Base-by-base conservation (phyloP, 2,329 filamentous ascomycete species). In the Exophiala dermatitidis region DNA sequence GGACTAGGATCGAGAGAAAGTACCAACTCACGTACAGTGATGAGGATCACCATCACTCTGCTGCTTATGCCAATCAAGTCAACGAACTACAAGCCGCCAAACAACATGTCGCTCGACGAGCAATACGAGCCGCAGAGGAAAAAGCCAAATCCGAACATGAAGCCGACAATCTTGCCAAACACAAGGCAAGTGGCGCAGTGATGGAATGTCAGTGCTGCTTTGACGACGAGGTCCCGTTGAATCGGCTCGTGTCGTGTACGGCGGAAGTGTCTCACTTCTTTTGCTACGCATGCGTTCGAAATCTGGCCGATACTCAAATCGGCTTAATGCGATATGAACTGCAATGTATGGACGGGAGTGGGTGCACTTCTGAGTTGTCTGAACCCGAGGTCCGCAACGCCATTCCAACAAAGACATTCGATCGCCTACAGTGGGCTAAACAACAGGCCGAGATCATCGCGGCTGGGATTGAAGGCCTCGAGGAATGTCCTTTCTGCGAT, bases 401-500 rank as follows among this genome's bases (percentile, higher is more conserved):
- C 10, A 44, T 62, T 6, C 56, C 58, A 4, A 61, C 77, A 10
- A 79, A 78, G 43, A 72, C 82, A 0, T 72, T 79, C 31, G 71
- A 76, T 2, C 84, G 83, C 5, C 72, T 95, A 2, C 84, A 86
- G 52, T 77, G 80, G 26, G 77, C 90, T 48, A 85, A 90, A 65
- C 83, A 87, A 66, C 80, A 86, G 62, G 77, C 83, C 12, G 78
- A 81, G 28, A 73, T 95, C 37, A 78, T 80, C n/a, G 73, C 80
- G 56, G 86, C 88, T 0, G 80, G 77, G 0, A 77, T 94, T 34
- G 82, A 89, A 38, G 81, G 84, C 56, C 77, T 95, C 1, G 85
- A 80, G 32, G 81, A 79, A 32, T 95, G 89, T 60, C 88, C 88
- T 0, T 93, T 90, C 64, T 95, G 89, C 67, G 82, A 86, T 26